Base-by-base conservation (phyloP, 225 moss, liverwort and hornwort species). In the Pleurozium schreberi region DNA sequence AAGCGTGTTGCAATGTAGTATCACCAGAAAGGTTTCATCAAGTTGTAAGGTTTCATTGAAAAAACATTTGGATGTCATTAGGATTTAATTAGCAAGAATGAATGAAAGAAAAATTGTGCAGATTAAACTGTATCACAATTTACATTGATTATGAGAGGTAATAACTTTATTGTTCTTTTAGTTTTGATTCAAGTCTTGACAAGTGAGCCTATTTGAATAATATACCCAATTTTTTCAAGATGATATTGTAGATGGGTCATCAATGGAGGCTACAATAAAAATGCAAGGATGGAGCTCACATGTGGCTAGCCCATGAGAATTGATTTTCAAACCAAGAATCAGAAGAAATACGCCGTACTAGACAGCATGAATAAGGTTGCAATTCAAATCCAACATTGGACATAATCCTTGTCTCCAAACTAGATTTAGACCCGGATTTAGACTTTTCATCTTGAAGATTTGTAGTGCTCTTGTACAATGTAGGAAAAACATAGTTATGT, bases 331-430 rank as follows among this genome's bases (percentile, higher is more conserved):
- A 76, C 36, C 36, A 36, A 52, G 53, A 9, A 53, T 38, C 0
- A 6, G n/a, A 26, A n/a, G 6, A n/a, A 16, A 10, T 16, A 79
- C 57, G 4, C 7, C 57, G 4, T 10, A n/a, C 2, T 1, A 15
- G 0, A 77, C 25, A 79, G 16, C 4, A 14, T 38, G 16, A 36
- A 52, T 25, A 25, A 0, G 25, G 7, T 6, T 57, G 57, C 1
- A 1, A n/a, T n/a, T 10, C 6, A 78, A 57, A 26, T 78, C 1
- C 17, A 57, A 38, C 26, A 6, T 78, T 0, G 0, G 1, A n/a
- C 1, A 6, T 57, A 26, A 17, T 1, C 2, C 1, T 1, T 57
- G 0, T 57, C 7, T 79, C 27, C 17, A 57, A 55, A 57, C 2
- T 78, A 55, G 1, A 55, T 16, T 4, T 1, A 78, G 0, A 26